Evolutionary conservation across 2,329 filamentous ascomycete genomes (phyloP).

Genomic region (Exophiala sideris): DNA sequence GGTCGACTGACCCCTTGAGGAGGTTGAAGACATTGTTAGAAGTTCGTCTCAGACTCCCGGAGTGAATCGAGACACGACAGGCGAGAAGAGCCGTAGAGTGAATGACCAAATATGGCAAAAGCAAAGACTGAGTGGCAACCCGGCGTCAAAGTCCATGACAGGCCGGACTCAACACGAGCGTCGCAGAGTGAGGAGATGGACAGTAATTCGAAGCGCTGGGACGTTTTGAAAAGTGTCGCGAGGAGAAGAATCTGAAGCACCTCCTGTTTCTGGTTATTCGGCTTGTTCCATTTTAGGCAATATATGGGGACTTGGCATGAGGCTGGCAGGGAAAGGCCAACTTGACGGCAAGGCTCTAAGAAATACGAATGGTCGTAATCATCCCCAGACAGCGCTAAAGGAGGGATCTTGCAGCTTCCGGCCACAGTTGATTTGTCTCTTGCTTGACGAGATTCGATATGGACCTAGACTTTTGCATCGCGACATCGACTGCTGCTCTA

Average conservation of each 20-base stretch:
- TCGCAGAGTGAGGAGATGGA: slow-evolving; percentile 17
- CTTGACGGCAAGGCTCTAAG: neutral
- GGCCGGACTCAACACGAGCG: slow-evolving; percentile 3
- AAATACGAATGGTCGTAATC: neutral
- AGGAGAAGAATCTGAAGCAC: slow-evolving; percentile 19
- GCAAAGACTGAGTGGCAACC: slow-evolving; percentile 2
- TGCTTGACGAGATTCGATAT: neutral
- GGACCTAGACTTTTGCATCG: neutral
- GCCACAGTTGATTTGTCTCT: slow-evolving; percentile 9
- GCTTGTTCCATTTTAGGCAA: neutral
- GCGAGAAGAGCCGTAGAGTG: slow-evolving; percentile 4
- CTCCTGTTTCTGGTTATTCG: slow-evolving; percentile 6
- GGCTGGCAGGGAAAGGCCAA: neutral
- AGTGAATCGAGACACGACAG: slow-evolving; percentile 12
- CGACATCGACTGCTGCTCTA: neutral
- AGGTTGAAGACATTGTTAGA: slow-evolving; percentile 20
- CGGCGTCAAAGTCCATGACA: slow-evolving; percentile 1
- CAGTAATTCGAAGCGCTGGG: slow-evolving; percentile 18
- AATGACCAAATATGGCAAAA: slow-evolving; percentile 3
- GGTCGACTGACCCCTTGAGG: slow-evolving; percentile 18
- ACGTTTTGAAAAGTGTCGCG: slow-evolving; percentile 21
- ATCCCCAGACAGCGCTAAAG: slow-evolving; percentile 9
- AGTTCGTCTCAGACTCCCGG: slow-evolving; percentile 17
- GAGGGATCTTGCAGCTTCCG: slow-evolving; percentile 1
- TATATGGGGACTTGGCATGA: slow-evolving; percentile 2